Base-by-base conservation (phyloP, 306 rosid species). In the Dryas octopetala region DNA sequence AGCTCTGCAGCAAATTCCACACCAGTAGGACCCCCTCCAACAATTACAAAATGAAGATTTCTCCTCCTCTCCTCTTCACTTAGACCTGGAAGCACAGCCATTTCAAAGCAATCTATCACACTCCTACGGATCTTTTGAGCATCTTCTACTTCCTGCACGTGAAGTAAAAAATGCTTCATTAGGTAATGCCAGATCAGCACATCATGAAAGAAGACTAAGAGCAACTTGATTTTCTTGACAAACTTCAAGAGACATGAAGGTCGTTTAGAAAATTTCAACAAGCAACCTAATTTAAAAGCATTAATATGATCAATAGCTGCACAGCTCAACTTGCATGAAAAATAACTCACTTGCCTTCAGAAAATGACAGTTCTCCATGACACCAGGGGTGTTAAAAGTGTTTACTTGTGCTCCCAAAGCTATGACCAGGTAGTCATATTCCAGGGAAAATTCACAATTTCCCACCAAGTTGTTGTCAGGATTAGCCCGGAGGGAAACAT, bases 11-110 rank as follows among this genome's bases (percentile, higher is more conserved):
- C 97, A 84, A 95, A 95, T 81, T 95, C 98, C 70, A 95, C 87
- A 61, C 98, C 98, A 66, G 98, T 95, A 47, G 98, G 98, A 81
- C 98, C 98, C 65, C 98, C 98, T 74, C 98, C 98, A 73, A 95
- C 98, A 70, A 95, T 79, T 55, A 95, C 96, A 82, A 95, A 95
- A 80, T 95, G 98, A 85, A 95, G 98, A 89, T 90, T 90, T 74
- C 81, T 83, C 79, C 84, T 83, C 71, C 72, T 80, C 78, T 95
- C 98, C 66, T 90, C 93, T 52, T 90, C 96, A 80, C 85, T 83
- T 62, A 83, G 83, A 82, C 83, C 83, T 80, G 98, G 98, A 85
- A 95, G 92, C 49, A 82, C 83, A 49, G 98, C 91, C 84, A 76
- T 85, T 87, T 95, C 98, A 82, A 95, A 92, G 83, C 98, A 95